These are phyloP conservation scores for Lodderomyces orthopsilosis DNA, from an alignment of 1,139 yeast species.

Conservation along the genomic window DNA sequence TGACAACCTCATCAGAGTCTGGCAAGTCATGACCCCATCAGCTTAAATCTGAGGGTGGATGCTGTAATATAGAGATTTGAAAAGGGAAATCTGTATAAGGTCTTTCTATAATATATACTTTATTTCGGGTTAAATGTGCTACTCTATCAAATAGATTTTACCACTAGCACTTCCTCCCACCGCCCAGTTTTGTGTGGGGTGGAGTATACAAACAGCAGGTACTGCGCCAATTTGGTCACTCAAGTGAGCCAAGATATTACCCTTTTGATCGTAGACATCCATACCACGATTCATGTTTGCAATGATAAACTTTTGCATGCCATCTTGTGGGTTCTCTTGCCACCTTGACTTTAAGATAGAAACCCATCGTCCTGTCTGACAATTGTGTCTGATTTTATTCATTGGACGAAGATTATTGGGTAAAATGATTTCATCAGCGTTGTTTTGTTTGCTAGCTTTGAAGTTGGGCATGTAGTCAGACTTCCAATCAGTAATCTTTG, in stretches of 20 bases:
- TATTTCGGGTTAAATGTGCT: conserved; percentile 6
- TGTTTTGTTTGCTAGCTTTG: conserved; percentile 18
- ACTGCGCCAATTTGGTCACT: conserved; percentile 73
- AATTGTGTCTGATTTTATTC: conserved; percentile 72
- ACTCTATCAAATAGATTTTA: conserved; percentile 66
- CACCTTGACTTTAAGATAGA: conserved; percentile 84
- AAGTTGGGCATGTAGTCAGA: conserved; percentile 17
- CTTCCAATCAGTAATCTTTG: conserved; percentile 29
- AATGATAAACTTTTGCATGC: conserved; percentile 78
- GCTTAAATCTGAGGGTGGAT: conserved; percentile 27
- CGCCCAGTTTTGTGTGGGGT: conserved; percentile 84
- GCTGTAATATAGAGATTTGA: not conserved
- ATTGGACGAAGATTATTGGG: conserved; percentile 49
- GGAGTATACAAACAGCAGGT: conserved; percentile 84
- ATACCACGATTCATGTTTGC: conserved; percentile 89
- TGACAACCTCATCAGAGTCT: conserved; percentile 98
- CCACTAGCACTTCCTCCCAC: conserved; percentile 96
- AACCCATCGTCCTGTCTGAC: conserved; percentile 97
- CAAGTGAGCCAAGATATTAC: conserved; percentile 74
- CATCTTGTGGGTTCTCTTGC: conserved; percentile 70
- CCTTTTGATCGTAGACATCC: conserved; percentile 75
- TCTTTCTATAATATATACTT: not conserved
- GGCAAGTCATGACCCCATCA: conserved; percentile 98
- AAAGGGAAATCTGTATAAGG: no score
- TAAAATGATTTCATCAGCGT: conserved; percentile 21